Evolutionary conservation across 345 rosid species (phyloP).

Genomic region (Excoecaria cochinchinensis): DNA sequence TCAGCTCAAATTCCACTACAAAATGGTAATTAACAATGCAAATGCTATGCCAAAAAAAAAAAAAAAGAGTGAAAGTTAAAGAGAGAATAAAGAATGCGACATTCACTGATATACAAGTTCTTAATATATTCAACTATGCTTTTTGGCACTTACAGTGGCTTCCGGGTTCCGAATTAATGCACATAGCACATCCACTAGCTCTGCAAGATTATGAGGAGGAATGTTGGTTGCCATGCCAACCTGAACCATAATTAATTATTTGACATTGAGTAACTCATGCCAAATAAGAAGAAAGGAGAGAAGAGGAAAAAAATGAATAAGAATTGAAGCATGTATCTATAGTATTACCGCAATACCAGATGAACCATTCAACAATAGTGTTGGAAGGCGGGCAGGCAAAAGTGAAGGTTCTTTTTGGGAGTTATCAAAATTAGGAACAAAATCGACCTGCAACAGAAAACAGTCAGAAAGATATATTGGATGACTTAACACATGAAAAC

Average conservation of each 20-base stretch:
- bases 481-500: constrained; percentile 1
- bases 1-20: neutral
- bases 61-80: neutral
- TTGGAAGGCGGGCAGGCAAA: constrained; percentile 92
- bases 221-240: constrained; percentile 99
- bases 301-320: constrained; percentile 10
- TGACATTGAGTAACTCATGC: neutral
- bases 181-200: constrained; percentile 91
- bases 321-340: neutral
- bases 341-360: constrained; percentile 89
- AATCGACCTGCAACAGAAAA: constrained; percentile 66
- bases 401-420: constrained; percentile 91
- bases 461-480: neutral
- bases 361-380: constrained; percentile 82
- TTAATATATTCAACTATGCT: neutral
- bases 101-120: neutral
- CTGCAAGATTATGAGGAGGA: constrained; percentile 98
- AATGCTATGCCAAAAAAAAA: neutral
- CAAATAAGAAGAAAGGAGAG: neutral
- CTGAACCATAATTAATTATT: constrained; percentile 35
- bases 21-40: neutral
- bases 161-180: constrained; percentile 89
- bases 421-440: constrained; percentile 85
- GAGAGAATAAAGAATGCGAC: neutral
- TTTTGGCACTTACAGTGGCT: constrained; percentile 59